Percentiles rank a stretch among this genome's conserved stretches.
Conservation (phyloP, 83 land plant genomes). For the Picea abies region DNA sequence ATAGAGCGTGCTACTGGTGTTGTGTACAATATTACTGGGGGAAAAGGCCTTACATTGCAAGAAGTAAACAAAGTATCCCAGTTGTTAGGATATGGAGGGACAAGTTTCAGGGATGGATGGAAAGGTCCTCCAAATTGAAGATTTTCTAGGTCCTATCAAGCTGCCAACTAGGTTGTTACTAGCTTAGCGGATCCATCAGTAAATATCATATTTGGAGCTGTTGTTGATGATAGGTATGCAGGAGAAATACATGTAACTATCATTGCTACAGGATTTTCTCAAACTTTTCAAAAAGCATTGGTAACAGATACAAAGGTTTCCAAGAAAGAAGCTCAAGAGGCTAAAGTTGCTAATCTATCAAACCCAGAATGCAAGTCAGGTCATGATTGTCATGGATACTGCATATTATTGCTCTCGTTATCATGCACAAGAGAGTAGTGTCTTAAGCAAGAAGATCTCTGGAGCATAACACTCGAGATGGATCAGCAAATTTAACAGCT, state of each 20-base stretch:
- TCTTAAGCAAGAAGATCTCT: neutral
- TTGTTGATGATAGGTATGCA: conserved; percentile 87
- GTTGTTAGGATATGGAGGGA: too few relatives aligned
- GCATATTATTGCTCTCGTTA: neutral
- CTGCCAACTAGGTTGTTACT: conserved; percentile 98
- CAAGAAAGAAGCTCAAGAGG: conserved; percentile 49
- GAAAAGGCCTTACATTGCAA: too few relatives aligned
- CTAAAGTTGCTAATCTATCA: conserved; percentile 11
- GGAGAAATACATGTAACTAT: conserved; percentile 95
- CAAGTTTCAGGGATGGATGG: too few relatives aligned
- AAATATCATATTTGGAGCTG: conserved; percentile 96
- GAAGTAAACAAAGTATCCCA: too few relatives aligned
- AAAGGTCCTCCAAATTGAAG: too few relatives aligned
- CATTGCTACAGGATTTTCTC: conserved; percentile 97
- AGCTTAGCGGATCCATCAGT: conserved; percentile 99
- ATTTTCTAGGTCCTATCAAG: too few relatives aligned
- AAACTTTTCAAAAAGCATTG: conserved; percentile 82
- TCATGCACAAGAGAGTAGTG: neutral
- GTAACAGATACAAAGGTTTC: conserved; percentile 75
- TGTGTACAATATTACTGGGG: too few relatives aligned
- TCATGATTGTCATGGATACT: conserved; percentile 2
- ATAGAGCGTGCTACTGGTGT: too few relatives aligned
- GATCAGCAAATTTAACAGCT: too few relatives aligned
- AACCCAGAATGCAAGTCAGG: neutral
- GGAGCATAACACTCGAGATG: too few relatives aligned